phyloP scores from a whole-genome alignment of 805 yeast genomes.

The Candida golubevii region DNA sequence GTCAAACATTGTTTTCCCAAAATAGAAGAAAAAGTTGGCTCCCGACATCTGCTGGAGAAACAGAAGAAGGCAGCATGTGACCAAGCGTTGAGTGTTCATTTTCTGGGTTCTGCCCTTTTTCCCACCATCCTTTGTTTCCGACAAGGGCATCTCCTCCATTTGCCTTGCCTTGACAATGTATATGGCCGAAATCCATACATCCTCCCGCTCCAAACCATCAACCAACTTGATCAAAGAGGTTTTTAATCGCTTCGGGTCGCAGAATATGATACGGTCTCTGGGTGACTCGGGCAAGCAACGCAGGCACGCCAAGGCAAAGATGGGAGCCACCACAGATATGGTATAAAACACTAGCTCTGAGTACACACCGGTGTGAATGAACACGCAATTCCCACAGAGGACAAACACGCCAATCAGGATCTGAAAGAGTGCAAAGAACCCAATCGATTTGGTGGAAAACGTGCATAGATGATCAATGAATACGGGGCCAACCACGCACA shows the following conservation, averaged over 20 bases:
- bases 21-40: slow-evolving; percentile 31
- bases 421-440: slow-evolving; percentile 3
- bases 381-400: slow-evolving; percentile 7
- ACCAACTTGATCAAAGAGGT: neutral
- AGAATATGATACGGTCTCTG: neutral
- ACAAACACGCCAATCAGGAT: slow-evolving; percentile 2
- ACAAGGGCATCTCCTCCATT: neutral
- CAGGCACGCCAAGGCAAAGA: slow-evolving; percentile 5
- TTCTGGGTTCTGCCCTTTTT: neutral
- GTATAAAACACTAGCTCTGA: slow-evolving; percentile 4
- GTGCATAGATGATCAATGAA: slow-evolving; percentile 9
- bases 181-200: slow-evolving; percentile 1
- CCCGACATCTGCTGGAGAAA: slow-evolving; percentile 34
- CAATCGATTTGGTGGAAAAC: neutral
- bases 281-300: slow-evolving; percentile 6
- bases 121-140: neutral
- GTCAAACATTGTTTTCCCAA: slow-evolving; percentile 22
- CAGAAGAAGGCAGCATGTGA: slow-evolving; percentile 22
- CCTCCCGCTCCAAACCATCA: neutral
- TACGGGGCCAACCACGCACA: slow-evolving; percentile 12
- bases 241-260: slow-evolving; percentile 1
- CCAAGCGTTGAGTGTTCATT: slow-evolving; percentile 1
- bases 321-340: slow-evolving; percentile 1
- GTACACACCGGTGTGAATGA: slow-evolving; percentile 1
- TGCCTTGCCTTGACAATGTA: neutral